phyloP scores from a whole-genome alignment of 1,139 yeast genomes.

The Tardiomyces blankii region DNA sequence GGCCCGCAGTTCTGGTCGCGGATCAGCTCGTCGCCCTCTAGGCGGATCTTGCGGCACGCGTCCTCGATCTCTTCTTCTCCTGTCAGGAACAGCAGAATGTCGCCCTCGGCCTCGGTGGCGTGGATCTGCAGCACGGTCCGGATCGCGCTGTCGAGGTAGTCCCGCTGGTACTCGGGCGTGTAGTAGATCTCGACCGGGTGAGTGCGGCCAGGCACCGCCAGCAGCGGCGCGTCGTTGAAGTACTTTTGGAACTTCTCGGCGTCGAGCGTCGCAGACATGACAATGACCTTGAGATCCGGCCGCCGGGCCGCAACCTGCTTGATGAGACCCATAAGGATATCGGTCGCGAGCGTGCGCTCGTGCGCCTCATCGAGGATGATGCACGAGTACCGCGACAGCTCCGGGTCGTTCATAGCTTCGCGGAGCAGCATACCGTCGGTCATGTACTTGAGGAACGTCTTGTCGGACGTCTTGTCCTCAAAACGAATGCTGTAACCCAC shows the following conservation, averaged over 20 bases:
- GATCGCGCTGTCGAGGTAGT: constrained; percentile 88
- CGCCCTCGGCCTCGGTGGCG: constrained; percentile 93
- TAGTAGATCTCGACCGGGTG: constrained; percentile 95
- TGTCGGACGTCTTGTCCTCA: constrained; percentile 73
- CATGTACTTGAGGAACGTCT: constrained; percentile 87
- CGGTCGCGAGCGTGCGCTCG: constrained; percentile 94
- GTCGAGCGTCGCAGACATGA: constrained; percentile 97
- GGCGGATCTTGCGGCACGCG: constrained; percentile 76
- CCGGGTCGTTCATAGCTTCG: constrained; percentile 96
- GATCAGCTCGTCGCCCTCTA: constrained; percentile 80
- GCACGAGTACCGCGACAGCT: constrained; percentile 69
- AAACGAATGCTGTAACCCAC: constrained; percentile 92
- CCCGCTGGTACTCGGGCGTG: constrained; percentile 93
- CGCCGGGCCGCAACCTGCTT: constrained; percentile 73
- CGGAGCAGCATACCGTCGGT: constrained; percentile 97
- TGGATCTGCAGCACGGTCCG: constrained; percentile 93
- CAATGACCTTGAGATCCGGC: constrained; percentile 79
- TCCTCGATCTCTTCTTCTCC: constrained; percentile 99
- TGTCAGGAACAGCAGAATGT: constrained; percentile 75
- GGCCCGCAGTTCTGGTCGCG: constrained; percentile 92
- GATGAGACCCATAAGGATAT: constrained; percentile 88
- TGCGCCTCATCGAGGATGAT: constrained; percentile 96
- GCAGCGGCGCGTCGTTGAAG: constrained; percentile 82
- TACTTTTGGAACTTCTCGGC: constrained; percentile 91
- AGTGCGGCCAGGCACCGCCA: constrained; percentile 97